Base-by-base conservation (phyloP, 2,329 filamentous ascomycete species). In the Xylaria sp. region DNA sequence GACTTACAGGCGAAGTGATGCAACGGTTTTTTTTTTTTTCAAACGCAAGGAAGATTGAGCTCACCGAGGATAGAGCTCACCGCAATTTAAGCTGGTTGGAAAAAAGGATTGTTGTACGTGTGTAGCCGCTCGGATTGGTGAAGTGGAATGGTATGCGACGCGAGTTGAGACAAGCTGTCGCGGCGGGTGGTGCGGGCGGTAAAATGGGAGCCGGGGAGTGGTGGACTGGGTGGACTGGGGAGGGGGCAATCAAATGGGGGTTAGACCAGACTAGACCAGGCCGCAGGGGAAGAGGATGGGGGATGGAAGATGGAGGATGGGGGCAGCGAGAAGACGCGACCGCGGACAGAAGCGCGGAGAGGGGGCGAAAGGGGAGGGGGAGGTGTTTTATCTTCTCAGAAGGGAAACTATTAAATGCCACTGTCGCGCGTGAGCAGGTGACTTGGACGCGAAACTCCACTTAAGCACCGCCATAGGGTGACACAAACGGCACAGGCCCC, bases 361-460 rank as follows among this genome's bases (percentile, higher is more conserved):
- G 9, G 27, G 29, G n/a, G n/a, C n/a, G 29, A 33, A 33, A 23
- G 47, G 33, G 31, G 47, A 17, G n/a, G 21, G 25, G 51, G 35
- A 41, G n/a, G 23, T 29, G 31, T 43, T 57, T 57, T 40, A 61
- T 56, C 52, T 51, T 43, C 35, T 29, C 11, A 9, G 23, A 37
- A 44, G 23, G 35, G 9, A 33, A 48, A 52, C 13, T 17, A 7
- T 23, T 17, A 23, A 53, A 57, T 63, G 64, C 62, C 63, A 70
- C 61, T 25, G 31, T 64, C 17, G 57, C 70, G 69, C 70, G 70
- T 52, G 64, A 63, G 64, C 66, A 68, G 56, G 56, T 68, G 66
- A 68, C 64, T 57, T 52, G 9, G 27, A 33, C 46, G 25, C 27
- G 43, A 31, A n/a, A n/a, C n/a, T n/a, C n/a, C n/a, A n/a, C n/a